These are phyloP conservation scores for Penicillium robsamsonii DNA, from an alignment of 495 filamentous ascomycete species.

Conservation along the genomic window DNA sequence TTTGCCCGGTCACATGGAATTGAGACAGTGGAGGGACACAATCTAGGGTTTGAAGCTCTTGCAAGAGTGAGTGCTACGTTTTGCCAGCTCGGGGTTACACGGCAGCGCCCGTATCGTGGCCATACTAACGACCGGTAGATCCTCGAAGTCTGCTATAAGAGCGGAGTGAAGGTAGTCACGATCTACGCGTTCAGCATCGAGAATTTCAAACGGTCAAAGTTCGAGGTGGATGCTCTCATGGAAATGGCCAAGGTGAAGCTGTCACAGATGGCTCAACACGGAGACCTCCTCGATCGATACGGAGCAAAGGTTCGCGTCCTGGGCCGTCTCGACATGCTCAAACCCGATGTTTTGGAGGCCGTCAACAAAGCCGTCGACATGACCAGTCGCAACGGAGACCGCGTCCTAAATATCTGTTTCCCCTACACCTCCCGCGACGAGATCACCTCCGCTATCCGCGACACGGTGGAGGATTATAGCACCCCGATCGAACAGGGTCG, in stretches of 20 bases:
- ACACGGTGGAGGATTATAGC: constrained; percentile 80
- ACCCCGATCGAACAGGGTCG: constrained; percentile 52
- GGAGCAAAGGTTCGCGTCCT: constrained; percentile 82
- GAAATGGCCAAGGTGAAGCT: constrained; percentile 96
- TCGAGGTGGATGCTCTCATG: constrained; percentile 97
- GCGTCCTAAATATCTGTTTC: constrained; percentile 92
- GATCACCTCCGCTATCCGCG: constrained; percentile 86
- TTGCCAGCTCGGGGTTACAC: constrained; percentile 10
- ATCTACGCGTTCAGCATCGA: constrained; percentile 98
- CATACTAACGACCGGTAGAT: constrained; percentile 52
- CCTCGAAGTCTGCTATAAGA: constrained; percentile 96
- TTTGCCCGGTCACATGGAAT: constrained; percentile 88
- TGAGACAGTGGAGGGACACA: constrained; percentile 96
- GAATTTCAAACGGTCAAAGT: constrained; percentile 97
- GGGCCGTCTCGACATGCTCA: constrained; percentile 75
- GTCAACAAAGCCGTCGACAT: constrained; percentile 78
- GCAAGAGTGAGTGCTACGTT: constrained; percentile 58
- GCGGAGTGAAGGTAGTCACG: constrained; percentile 88
- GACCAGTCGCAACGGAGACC: constrained; percentile 77
- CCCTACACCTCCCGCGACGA: constrained; percentile 96
- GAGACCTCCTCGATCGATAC: constrained; percentile 88
- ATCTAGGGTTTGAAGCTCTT: constrained; percentile 91
- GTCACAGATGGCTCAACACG: constrained; percentile 85
- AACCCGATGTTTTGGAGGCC: constrained; percentile 81
- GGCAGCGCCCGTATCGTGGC: neutral